Conservation (phyloP, 2,329 filamentous ascomycete species). For the Sporothrix pseudoabietina region DNA sequence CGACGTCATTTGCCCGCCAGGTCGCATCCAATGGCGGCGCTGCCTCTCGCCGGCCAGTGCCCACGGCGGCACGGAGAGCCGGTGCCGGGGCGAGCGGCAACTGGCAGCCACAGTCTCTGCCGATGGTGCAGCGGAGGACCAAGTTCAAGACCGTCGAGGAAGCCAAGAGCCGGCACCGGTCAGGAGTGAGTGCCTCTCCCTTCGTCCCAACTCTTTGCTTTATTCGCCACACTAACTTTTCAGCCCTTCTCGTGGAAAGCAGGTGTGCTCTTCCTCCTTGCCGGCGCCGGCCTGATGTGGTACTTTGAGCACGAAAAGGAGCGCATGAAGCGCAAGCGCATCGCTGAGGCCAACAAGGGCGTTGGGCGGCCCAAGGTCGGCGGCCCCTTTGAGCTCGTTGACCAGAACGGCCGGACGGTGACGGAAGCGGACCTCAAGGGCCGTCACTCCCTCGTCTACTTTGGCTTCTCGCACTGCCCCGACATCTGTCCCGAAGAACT, state of each 20-base stretch:
- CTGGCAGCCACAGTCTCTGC: conserved; percentile 35
- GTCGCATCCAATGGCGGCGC: not conserved
- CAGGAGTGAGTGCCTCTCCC: conserved; percentile 48
- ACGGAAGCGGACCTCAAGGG: conserved; percentile 82
- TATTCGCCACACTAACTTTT: not conserved
- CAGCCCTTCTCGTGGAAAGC: conserved; percentile 94
- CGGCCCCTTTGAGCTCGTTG: conserved; percentile 77
- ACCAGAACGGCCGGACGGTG: conserved; percentile 78
- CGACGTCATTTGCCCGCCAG: conserved; percentile 20
- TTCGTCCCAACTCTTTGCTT: not conserved
- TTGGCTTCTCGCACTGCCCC: conserved; percentile 96
- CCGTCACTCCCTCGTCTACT: conserved; percentile 86
- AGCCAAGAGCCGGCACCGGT: conserved; percentile 60
- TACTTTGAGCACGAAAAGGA: conserved; percentile 95
- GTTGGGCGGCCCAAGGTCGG: conserved; percentile 92
- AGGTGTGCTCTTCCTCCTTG: conserved; percentile 78
- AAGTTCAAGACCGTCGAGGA: conserved; percentile 60
- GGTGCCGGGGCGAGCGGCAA: conserved; percentile 23
- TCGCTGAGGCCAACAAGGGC: conserved; percentile 90
- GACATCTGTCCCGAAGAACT: conserved; percentile 99
- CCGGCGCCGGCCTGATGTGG: conserved; percentile 75
- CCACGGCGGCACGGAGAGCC: conserved; percentile 18
- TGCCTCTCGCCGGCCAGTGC: conserved; percentile 16
- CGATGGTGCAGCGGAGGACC: conserved; percentile 44
- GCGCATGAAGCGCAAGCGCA: conserved; percentile 82